Evolutionary conservation across 2,329 filamentous ascomycete genomes (phyloP), one percentile per base, ranked within the genome.

Genomic region (Colletotrichum euphorbiae): DNA sequence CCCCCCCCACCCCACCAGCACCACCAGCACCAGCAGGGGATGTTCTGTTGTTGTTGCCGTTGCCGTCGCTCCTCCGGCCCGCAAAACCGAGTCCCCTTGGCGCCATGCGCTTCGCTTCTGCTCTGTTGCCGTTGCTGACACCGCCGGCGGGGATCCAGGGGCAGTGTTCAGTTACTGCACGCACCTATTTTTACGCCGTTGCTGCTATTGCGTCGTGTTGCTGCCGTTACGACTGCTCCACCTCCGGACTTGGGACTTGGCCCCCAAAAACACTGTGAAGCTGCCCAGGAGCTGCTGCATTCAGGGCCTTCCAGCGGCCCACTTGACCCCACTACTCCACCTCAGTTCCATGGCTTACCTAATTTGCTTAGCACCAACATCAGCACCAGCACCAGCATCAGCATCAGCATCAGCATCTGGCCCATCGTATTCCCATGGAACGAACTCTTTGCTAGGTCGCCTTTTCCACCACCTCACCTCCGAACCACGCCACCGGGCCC

Each of bases 401-500:
- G 36, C n/a, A n/a, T n/a, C n/a, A n/a, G n/a, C n/a, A n/a, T n/a
- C n/a, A n/a, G n/a, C 52, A 56, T 17, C 6, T 36, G 52, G 36
- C 11, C 7, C 36, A 56, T 43, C 21, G 51, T 54, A 54, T 28
- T 31, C 24, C 19, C 21, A n/a, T 28, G 6, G 28, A 8, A 28
- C 24, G 43, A n/a, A n/a, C n/a, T 5, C 1, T 40, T 46, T 17
- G 52, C 24, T 60, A 31, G 31, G 28, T 28, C 28, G 28, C 28
- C 42, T 31, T 38, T 36, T 62, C 52, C 60, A 51, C 52, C 60
- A 65, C 54, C 52, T 65, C 64, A 45, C 19, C 61, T 58, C 61
- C 65, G 65, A 68, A 65, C 65, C 65, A 59, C 65, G 65, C 65
- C 42, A 68, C 54, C 65, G 65, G 61, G 61, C 65, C 33, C 61